Conservation (phyloP, 108 stramenopile species). For the Chaetoceros muelleri region DNA sequence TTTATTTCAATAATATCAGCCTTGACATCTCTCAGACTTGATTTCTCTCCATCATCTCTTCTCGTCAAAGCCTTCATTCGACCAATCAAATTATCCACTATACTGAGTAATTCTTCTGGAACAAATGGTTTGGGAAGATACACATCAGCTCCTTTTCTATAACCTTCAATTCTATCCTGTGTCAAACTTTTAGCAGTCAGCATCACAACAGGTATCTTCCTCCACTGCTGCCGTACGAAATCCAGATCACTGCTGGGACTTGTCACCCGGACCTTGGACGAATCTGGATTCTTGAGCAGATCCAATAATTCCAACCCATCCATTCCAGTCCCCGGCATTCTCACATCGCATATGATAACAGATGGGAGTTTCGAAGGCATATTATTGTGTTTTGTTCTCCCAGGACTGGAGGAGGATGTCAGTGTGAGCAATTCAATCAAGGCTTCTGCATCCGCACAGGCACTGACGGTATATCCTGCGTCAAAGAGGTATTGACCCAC, state of each 20-base stretch:
- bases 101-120: slow-evolving; percentile 74
- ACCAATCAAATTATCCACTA: slow-evolving; percentile 60
- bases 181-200: slow-evolving; percentile 77
- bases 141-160: slow-evolving; percentile 66
- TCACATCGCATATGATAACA: slow-evolving; percentile 75
- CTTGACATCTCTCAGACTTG: not conserved
- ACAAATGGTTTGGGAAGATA: slow-evolving; percentile 84
- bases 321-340: slow-evolving; percentile 77
- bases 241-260: not conserved
- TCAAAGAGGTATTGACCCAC: slow-evolving; percentile 66
- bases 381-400: slow-evolving; percentile 2
- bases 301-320: slow-evolving; percentile 70
- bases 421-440: slow-evolving; percentile 31
- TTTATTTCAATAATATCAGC: not conserved
- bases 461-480: slow-evolving; percentile 53
- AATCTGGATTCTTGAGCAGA: slow-evolving; percentile 13
- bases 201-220: slow-evolving; percentile 55
- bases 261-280: not conserved
- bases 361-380: not conserved
- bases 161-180: slow-evolving; percentile 72
- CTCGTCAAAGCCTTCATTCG: slow-evolving; percentile 26
- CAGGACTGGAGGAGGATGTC: slow-evolving; percentile 7
- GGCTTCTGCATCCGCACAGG: slow-evolving; percentile 54
- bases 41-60: not conserved
- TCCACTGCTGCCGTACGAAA: not conserved